Base-by-base conservation (phyloP, 371 early-diverging fungal species). In the Saksenaea vasiformis region DNA sequence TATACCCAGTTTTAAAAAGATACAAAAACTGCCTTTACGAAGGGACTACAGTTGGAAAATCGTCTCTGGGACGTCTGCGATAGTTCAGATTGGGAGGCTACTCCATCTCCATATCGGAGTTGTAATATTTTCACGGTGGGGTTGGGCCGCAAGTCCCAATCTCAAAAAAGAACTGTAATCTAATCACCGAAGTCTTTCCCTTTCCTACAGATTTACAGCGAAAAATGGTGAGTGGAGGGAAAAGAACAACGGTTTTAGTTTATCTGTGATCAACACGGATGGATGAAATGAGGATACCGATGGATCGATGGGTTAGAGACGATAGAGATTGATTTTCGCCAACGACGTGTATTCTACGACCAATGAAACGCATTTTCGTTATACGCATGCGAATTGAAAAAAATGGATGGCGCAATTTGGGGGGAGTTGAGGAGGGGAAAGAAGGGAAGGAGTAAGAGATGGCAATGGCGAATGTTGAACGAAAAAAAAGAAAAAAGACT, bases 161-260 rank as follows among this genome's bases (percentile, higher is more conserved):
- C n/a, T 11, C 39, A 39, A 39, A 39, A 39, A 14, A 14, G n/a
- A 39, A 14, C 37, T 39, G 39, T 39, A n/a, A 39, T 10, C 51
- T 47, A 22, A 22, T 22, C 17, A 17, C 51, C 51, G 51, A 22
- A 47, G 51, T 17, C 51, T 22, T 47, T 47, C 51, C 51, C 51
- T 47, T 47, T 47, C 51, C 51, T 47, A 47, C 51, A 47, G 51
- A 47, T 22, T 47, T 22, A 47, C 51, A 47, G 51, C 51, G 51
- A 47, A 47, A 47, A 47, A 47, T 47, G 51, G 51, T 47, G 51
- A 47, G 51, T 47, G 22, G 7, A 47, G 24, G 22, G 51, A 10
- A 22, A 3, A 47, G 51, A 47, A 22, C 5, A 17, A 41, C 5
- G 43, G 14, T 41, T 41, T 2, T 41, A 5, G 3, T 17, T 41